These are phyloP conservation scores for Tolypocladium cylindrosporum DNA, from an alignment of 2,329 filamentous ascomycete species.

Conservation along the genomic window DNA sequence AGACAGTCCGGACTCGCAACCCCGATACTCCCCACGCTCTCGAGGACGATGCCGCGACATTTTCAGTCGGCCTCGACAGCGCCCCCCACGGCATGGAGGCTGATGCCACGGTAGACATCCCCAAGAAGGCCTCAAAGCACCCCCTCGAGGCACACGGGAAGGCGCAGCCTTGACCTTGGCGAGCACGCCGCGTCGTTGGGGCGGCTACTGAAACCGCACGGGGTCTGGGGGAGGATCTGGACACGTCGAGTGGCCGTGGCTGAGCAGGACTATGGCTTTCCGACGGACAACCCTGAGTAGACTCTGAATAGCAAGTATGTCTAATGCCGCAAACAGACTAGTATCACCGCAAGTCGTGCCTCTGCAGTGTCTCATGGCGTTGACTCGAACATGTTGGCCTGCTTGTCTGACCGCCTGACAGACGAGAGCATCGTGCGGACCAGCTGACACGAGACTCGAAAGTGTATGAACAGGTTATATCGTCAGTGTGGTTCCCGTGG, in stretches of 20 bases:
- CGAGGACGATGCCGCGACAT: constrained; percentile 1
- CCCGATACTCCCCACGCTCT: constrained; percentile 1
- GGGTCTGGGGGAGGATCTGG: background rate
- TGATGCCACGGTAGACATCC: background rate
- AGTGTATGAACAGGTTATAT: background rate
- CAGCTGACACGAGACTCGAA: background rate
- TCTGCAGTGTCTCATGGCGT: background rate
- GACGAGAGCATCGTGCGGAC: background rate
- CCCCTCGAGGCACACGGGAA: background rate
- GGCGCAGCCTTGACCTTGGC: background rate
- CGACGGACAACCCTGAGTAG: background rate
- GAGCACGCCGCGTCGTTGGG: background rate
- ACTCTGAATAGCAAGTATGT: background rate
- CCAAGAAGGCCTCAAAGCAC: background rate
- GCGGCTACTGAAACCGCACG: background rate
- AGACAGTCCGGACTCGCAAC: background rate
- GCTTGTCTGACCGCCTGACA: background rate
- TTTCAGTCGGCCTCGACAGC: background rate
- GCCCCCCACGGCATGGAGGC: constrained; percentile 1
- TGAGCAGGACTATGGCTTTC: background rate
- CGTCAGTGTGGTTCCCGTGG: background rate
- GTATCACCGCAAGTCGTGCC: background rate
- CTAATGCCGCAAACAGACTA: background rate
- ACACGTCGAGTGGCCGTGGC: background rate
- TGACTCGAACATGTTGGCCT: background rate